Evolutionary conservation across 2,329 filamentous ascomycete genomes (phyloP).

Genomic region (Botrytis byssoidea): DNA sequence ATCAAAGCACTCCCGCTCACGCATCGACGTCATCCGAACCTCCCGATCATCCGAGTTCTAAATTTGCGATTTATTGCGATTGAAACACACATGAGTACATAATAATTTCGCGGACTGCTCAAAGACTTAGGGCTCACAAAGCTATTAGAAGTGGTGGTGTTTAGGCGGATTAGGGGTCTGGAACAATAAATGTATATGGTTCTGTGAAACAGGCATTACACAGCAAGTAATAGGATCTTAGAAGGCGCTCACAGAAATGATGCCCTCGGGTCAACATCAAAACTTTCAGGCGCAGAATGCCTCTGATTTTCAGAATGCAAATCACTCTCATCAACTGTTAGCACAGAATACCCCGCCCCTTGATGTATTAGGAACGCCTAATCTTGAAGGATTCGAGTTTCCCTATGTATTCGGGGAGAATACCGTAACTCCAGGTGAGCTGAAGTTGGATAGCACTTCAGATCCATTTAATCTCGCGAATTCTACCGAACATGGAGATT

Average conservation of each 20-base stretch:
- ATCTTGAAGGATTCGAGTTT: conserved; percentile 56
- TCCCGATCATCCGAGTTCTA: background rate
- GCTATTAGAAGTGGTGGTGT: conserved; percentile 24
- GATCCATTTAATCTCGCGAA: conserved; percentile 32
- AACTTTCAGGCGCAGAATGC: conserved; percentile 16
- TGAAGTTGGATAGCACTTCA: conserved; percentile 29
- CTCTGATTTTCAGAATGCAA: conserved; percentile 6
- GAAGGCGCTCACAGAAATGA: background rate
- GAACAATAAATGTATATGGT: conserved; percentile 8
- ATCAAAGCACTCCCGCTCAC: background rate
- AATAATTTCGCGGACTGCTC: background rate
- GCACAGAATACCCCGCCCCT: conserved; percentile 29
- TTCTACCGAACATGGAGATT: conserved; percentile 30
- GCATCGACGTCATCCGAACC: conserved; percentile 10
- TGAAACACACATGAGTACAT: background rate
- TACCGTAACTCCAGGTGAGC: conserved; percentile 39
- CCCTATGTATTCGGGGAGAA: conserved; percentile 48
- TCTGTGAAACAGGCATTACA: background rate
- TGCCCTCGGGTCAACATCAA: conserved; percentile 5
- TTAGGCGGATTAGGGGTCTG: background rate
- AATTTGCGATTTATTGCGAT: background rate
- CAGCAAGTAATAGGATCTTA: background rate
- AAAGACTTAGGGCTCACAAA: background rate
- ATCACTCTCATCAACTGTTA: background rate
- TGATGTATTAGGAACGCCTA: conserved; percentile 28